Conservation (phyloP, 352 stramenopile genomes). For the Pythium diclinum region DNA sequence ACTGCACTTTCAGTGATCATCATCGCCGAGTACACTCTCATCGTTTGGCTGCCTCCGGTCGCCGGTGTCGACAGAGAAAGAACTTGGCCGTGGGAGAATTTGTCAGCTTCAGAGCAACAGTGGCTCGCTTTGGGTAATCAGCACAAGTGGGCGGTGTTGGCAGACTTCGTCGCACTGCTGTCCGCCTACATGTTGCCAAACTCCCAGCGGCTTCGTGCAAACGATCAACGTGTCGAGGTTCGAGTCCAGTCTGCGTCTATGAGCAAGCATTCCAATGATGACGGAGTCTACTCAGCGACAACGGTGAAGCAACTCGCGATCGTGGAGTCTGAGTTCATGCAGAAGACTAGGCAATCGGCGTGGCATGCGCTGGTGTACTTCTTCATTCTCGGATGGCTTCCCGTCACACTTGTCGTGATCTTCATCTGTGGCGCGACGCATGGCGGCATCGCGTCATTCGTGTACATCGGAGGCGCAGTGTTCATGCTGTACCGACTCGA, state of each 20-base stretch:
- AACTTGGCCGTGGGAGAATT: conserved; percentile 50
- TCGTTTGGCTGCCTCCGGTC: conserved; percentile 69
- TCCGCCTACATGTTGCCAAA: conserved; percentile 67
- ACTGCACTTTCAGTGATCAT: conserved; percentile 61
- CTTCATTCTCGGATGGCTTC: conserved; percentile 62
- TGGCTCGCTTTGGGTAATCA: conserved; percentile 69
- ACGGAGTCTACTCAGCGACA: conserved; percentile 2
- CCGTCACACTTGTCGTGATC: conserved; percentile 61
- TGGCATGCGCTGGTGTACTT: conserved; percentile 74
- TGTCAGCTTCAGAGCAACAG: conserved; percentile 54
- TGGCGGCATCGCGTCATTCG: conserved; percentile 65
- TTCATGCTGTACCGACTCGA: conserved; percentile 81
- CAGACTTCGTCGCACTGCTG: conserved; percentile 70
- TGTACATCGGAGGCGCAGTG: conserved; percentile 66
- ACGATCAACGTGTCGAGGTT: conserved; percentile 31
- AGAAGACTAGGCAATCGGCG: conserved; percentile 53
- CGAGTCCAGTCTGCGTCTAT: conserved; percentile 23
- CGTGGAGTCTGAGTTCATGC: conserved; percentile 46
- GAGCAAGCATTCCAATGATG: conserved; percentile 8
- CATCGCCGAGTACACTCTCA: conserved; percentile 64
- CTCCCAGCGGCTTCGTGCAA: conserved; percentile 35
- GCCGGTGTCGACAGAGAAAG: conserved; percentile 55
- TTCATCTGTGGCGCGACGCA: conserved; percentile 73
- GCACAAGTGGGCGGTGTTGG: conserved; percentile 73
- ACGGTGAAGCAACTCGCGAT: conserved; percentile 6